These are phyloP conservation scores for Penicillium sp. DNA, from an alignment of 2,329 filamentous ascomycete species.

Conservation along the genomic window DNA sequence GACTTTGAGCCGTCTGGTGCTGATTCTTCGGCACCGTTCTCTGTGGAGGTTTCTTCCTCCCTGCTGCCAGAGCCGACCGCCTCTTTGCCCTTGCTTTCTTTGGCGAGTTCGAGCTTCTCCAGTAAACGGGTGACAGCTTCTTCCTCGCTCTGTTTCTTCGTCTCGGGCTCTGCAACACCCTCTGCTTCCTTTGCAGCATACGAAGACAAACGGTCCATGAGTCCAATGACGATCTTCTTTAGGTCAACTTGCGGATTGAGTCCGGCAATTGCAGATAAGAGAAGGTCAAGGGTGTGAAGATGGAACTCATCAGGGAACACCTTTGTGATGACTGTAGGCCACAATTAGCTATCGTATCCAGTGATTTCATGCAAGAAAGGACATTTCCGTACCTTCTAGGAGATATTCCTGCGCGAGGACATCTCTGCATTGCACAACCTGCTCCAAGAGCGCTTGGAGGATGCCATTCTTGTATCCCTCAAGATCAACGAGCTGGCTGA, in stretches of 20 bases:
- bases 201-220: slow-evolving; percentile 94
- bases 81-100: slow-evolving; percentile 56
- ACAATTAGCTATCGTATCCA: slow-evolving; percentile 26
- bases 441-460: slow-evolving; percentile 83
- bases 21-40: slow-evolving; percentile 40
- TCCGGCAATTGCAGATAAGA: slow-evolving; percentile 87
- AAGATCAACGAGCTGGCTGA: slow-evolving; percentile 93
- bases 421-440: slow-evolving; percentile 97
- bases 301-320: slow-evolving; percentile 99
- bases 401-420: slow-evolving; percentile 97
- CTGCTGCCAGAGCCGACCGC: slow-evolving; percentile 35
- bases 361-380: not conserved
- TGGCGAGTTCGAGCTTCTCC: slow-evolving; percentile 69
- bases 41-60: slow-evolving; percentile 35
- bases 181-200: slow-evolving; percentile 90
- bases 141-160: slow-evolving; percentile 76
- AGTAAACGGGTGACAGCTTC: slow-evolving; percentile 78
- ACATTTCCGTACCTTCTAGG: slow-evolving; percentile 64
- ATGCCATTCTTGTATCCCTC: slow-evolving; percentile 93
- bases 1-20: slow-evolving; percentile 27
- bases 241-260: slow-evolving; percentile 96
- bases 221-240: slow-evolving; percentile 94
- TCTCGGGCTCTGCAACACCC: slow-evolving; percentile 67
- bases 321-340: slow-evolving; percentile 78
- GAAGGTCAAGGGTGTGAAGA: slow-evolving; percentile 91